Base-by-base conservation (phyloP, 768 basidiomycete genomes). In the Artomyces pyxidatus region DNA sequence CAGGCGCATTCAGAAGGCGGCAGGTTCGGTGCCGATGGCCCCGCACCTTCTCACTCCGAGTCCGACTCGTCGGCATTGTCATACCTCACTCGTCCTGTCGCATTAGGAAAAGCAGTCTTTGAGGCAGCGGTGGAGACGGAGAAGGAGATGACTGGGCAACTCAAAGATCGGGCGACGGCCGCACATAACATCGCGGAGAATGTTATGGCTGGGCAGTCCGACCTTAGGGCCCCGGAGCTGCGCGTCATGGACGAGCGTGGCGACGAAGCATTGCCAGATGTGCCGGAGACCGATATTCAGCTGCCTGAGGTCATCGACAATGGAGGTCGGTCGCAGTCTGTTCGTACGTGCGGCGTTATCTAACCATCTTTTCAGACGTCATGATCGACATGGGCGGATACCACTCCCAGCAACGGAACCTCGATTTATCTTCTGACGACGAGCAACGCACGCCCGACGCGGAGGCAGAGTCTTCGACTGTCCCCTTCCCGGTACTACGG, bases 361-460 rank as follows among this genome's bases (percentile, higher is more conserved):
- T 48, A 9, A 41, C 49, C 25, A 17, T 44, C 14, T 14, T 7
- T 28, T 7, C 53, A 88, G 88, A 83, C 55, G 72, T 93, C 42
- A 84, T 88, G 14, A 71, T 94, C 27, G 92, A 96, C 58, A 78
- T 80, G 59, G 79, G 82, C 45, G 92, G 91, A 0, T 95, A 95
- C 63, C 85, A 89, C 63, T 68, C 77, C 0, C 60, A 63, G 23
- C 29, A 49, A 5, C 59, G 55, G 17, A 52, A 35, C 32, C 27
- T 25, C 39, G 8, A 28, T 22, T 19, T 23, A 1, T 2, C 11
- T 8, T 27, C 32, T 27, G 21, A 14, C 16, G 12, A 22, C 28
- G 11, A 35, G 23, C 42, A 17, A 50, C 49, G 26, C 46, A 44
- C 4, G 23, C 16, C 17, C 46, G 22, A 37, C 50, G n/a, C n/a